A percentile compares a stretch with the other conserved stretches of the same genome.
phyloP scores from a whole-genome alignment of 2,329 filamentous ascomycete species.

The Dactylellina drechsleri region DNA sequence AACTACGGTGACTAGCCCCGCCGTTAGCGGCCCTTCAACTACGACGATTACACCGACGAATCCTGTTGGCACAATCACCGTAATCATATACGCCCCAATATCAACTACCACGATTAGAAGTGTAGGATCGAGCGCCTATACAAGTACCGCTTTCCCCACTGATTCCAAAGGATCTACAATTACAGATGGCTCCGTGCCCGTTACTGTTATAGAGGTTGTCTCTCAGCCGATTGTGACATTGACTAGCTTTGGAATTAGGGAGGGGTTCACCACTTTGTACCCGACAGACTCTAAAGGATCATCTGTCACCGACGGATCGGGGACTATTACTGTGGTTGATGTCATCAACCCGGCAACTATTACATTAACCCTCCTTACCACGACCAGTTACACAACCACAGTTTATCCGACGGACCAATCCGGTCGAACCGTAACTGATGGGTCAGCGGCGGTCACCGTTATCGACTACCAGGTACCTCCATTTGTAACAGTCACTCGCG shows the following conservation, averaged over 20 bases:
- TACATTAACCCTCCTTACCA: neutral
- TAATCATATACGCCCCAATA: neutral
- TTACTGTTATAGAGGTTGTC: neutral
- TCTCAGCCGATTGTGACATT: neutral
- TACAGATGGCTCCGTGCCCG: neutral
- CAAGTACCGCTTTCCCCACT: constrained; percentile 1
- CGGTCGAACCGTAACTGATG: neutral
- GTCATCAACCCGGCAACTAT: neutral
- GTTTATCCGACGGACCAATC: neutral
- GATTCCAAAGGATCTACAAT: neutral
- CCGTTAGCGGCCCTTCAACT: too few species aligned
- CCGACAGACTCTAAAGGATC: neutral
- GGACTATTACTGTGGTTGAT: neutral
- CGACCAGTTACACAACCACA: neutral
- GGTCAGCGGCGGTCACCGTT: neutral
- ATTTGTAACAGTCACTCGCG: neutral
- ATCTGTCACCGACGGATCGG: neutral
- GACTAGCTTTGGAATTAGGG: neutral
- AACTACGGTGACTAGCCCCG: neutral
- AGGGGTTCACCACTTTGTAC: neutral
- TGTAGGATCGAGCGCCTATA: neutral
- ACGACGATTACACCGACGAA: neutral
- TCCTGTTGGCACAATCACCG: neutral
- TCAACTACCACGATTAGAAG: neutral
- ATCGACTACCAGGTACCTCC: neutral